phyloP scores from a whole-genome alignment of 495 filamentous ascomycete genomes.

The Tuber borchii region DNA sequence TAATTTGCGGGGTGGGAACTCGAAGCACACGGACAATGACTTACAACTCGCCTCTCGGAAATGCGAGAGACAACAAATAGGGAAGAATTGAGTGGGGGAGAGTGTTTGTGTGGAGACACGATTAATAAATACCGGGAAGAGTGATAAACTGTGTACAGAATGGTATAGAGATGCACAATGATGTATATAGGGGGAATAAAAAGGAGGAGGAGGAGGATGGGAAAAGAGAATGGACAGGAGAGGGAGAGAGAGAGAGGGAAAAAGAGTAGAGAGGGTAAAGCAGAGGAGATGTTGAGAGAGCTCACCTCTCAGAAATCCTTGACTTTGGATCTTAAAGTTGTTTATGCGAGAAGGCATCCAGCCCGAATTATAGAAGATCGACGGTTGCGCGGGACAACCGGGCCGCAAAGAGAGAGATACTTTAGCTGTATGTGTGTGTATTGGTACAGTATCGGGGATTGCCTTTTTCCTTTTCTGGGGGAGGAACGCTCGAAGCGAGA shows the following conservation, averaged over 20 bases:
- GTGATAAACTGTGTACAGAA: not conserved
- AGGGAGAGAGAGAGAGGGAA: not conserved
- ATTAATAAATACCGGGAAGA: not conserved
- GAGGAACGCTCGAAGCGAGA: not conserved
- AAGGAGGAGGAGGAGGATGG: not conserved
- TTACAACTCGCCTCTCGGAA: not conserved
- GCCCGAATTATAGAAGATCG: not conserved
- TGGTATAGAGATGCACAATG: not conserved
- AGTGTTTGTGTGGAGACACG: not conserved
- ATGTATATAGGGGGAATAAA: not conserved
- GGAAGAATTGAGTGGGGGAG: not conserved
- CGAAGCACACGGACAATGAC: not conserved
- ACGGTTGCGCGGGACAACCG: slow-evolving; percentile 4
- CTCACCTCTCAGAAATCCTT: not conserved
- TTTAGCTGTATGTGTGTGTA: not conserved
- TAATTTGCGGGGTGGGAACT: slow-evolving; percentile 3
- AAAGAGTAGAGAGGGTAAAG: too few species aligned
- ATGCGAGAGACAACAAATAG: not conserved
- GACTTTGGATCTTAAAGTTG: not conserved
- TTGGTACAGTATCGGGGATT: not conserved
- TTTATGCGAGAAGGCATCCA: not conserved
- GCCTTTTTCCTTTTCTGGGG: not conserved
- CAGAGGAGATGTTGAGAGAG: not conserved
- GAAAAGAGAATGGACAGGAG: not conserved
- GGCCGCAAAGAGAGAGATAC: not conserved